phyloP scores from a whole-genome alignment of 1,284 basidiomycete genomes.

The Thecaphora thlaspeos region DNA sequence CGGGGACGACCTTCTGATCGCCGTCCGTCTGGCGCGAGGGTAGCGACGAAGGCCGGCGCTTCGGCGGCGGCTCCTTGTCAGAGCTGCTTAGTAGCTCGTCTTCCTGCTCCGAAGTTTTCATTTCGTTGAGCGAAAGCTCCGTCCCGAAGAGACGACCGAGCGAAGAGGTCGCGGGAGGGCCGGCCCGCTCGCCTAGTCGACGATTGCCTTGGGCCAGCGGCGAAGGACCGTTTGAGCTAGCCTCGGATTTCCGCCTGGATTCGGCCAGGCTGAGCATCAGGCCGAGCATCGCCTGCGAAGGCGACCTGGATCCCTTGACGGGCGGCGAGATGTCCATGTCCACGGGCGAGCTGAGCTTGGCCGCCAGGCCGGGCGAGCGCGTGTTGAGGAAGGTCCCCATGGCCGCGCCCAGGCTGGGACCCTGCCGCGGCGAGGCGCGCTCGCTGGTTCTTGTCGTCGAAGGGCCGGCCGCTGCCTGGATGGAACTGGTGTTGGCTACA shows the following conservation, averaged over 20 bases:
- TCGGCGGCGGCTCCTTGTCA: conserved; percentile 44
- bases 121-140: conserved; percentile 42
- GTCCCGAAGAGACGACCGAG: conserved; percentile 44
- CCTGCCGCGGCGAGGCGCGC: conserved; percentile 9
- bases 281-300: conserved; percentile 17
- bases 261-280: conserved; percentile 8
- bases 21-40: conserved; percentile 26
- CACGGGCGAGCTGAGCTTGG: conserved; percentile 49
- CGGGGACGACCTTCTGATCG: conserved; percentile 7
- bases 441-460: conserved; percentile 7
- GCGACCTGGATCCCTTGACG: conserved; percentile 8
- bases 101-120: conserved; percentile 16
- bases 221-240: neutral
- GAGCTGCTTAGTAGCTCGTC: conserved; percentile 32
- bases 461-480: too few species aligned
- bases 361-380: conserved; percentile 35
- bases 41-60: conserved; percentile 40
- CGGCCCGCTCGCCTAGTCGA: neutral
- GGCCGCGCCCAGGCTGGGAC: conserved; percentile 29
- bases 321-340: conserved; percentile 54
- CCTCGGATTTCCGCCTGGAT: conserved; percentile 2
- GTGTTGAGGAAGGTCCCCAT: conserved; percentile 46
- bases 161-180: conserved; percentile 1
- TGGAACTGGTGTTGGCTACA: too few species aligned
- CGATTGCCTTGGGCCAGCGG: too few species aligned